phyloP scores from a whole-genome alignment of 1,139 yeast genomes.

The Magnusiomyces magnusii region DNA sequence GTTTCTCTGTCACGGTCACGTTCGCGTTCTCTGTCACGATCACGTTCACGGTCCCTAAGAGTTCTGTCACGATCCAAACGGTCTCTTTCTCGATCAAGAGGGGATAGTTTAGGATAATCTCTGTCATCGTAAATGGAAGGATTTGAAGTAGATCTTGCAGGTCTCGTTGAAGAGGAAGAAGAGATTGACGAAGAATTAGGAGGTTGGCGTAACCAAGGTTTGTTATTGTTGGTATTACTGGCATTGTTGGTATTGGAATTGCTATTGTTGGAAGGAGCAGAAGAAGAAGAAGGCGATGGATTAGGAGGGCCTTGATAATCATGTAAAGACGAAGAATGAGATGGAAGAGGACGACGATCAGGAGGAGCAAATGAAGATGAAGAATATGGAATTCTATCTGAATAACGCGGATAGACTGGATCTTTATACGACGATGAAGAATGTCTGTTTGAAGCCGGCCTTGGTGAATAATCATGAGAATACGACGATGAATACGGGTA shows the following conservation, averaged over 20 bases:
- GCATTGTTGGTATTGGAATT: too few relatives aligned
- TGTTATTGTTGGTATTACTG: too few relatives aligned
- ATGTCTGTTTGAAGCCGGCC: background rate
- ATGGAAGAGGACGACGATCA: slow-evolving; percentile 1
- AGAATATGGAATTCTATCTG: slow-evolving; percentile 2
- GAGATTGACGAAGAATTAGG: too few relatives aligned
- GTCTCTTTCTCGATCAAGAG: slow-evolving; percentile 1
- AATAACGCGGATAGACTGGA: background rate
- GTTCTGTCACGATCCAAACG: slow-evolving; percentile 17
- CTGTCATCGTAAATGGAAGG: slow-evolving; percentile 1
- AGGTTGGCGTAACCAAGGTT: too few relatives aligned
- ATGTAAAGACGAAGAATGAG: slow-evolving; percentile 2
- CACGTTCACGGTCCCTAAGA: slow-evolving; percentile 21
- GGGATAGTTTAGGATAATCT: background rate
- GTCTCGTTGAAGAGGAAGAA: background rate
- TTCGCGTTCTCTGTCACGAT: slow-evolving; percentile 17
- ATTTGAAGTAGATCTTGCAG: background rate
- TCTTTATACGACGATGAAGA: slow-evolving; percentile 5
- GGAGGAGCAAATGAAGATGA: slow-evolving; percentile 3
- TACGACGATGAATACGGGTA: background rate
- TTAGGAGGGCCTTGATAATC: background rate
- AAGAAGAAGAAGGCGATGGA: background rate
- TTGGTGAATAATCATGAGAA: background rate
- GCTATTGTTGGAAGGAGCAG: background rate
- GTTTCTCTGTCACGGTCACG: slow-evolving; percentile 19